Conservation (phyloP, 345 rosid genomes). For the Populus ilicifolia region DNA sequence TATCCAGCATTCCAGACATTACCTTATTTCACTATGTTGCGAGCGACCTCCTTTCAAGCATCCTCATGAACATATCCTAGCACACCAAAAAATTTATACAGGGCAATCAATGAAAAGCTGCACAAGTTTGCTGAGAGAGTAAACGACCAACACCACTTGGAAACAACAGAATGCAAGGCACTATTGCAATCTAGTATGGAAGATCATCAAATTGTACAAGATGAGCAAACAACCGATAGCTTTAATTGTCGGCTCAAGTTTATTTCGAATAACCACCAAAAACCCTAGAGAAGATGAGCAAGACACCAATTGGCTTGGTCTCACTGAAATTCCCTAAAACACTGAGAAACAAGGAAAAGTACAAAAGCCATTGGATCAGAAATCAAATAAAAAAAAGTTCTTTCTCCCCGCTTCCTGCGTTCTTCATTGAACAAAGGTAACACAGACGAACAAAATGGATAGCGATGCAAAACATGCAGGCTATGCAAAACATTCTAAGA, state of each 20-base stretch:
- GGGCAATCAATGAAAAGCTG: too few relatives aligned
- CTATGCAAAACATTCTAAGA: neutral
- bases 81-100: too few relatives aligned
- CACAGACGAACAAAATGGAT: neutral
- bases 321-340: neutral
- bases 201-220: neutral
- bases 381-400: neutral
- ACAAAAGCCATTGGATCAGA: neutral
- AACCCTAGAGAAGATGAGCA: neutral
- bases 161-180: too few relatives aligned
- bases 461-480: neutral
- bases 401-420: neutral
- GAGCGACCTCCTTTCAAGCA: too few relatives aligned
- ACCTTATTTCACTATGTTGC: too few relatives aligned
- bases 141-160: too few relatives aligned
- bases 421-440: neutral
- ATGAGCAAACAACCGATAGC: neutral
- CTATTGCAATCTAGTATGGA: neutral
- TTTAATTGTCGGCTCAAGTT: neutral
- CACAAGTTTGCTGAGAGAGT: too few relatives aligned
- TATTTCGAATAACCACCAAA: neutral
- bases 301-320: neutral
- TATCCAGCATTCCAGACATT: too few relatives aligned
- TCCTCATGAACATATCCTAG: too few relatives aligned
- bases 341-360: neutral